phyloP scores from a whole-genome alignment of 2,329 filamentous ascomycete species.

The Sporothrix luriei region DNA sequence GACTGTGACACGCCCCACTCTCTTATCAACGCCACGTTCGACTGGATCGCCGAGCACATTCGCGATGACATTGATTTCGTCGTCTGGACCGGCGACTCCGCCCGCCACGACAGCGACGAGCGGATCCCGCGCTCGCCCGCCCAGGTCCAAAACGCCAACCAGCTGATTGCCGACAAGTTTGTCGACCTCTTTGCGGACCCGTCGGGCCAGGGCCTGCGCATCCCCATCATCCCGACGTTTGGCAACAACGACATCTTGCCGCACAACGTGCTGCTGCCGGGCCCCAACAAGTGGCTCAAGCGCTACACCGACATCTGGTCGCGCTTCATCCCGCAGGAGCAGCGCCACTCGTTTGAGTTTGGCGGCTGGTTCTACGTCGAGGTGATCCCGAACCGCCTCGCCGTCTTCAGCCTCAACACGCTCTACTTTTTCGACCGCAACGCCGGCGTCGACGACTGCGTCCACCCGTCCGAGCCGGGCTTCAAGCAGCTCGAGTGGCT shows the following conservation, averaged over 20 bases:
- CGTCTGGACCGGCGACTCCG: conserved; percentile 89
- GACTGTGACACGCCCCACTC: conserved; percentile 84
- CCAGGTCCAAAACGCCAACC: conserved; percentile 79
- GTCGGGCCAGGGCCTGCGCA: conserved; percentile 60
- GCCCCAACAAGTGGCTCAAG: conserved; percentile 84
- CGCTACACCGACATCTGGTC: conserved; percentile 78
- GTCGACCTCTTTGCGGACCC: conserved; percentile 67
- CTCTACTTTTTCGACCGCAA: conserved; percentile 96
- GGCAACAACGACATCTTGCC: conserved; percentile 98
- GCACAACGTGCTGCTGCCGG: conserved; percentile 86
- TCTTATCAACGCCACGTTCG: conserved; percentile 84
- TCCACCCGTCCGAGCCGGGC: conserved; percentile 75
- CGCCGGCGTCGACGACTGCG: conserved; percentile 88
- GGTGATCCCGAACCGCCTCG: conserved; percentile 80
- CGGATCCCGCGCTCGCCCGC: conserved; percentile 70
- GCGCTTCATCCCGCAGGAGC: conserved; percentile 85
- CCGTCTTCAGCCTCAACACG: conserved; percentile 93
- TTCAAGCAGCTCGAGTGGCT: conserved; percentile 97
- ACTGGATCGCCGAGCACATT: conserved; percentile 80
- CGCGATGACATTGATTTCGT: conserved; percentile 84
- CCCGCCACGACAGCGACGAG: conserved; percentile 86
- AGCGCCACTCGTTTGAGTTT: conserved; percentile 85
- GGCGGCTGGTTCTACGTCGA: conserved; percentile 96
- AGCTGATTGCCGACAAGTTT: conserved; percentile 74
- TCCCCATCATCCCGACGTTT: conserved; percentile 86